These are phyloP conservation scores for Xeromyces bisporus DNA, from an alignment of 495 filamentous ascomycete species.

Conservation along the genomic window DNA sequence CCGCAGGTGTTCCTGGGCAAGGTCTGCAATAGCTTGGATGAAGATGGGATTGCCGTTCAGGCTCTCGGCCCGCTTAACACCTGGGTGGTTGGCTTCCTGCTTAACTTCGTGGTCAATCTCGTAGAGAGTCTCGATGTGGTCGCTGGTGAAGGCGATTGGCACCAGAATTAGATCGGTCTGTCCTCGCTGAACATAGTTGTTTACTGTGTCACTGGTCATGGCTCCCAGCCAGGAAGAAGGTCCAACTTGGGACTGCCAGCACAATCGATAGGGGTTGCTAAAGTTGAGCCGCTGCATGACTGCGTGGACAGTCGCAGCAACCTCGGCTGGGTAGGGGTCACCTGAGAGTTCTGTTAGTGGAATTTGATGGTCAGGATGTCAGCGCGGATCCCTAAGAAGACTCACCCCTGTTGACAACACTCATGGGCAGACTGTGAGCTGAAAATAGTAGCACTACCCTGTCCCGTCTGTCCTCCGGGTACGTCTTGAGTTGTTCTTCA, in stretches of 20 bases:
- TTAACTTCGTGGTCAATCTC: constrained; percentile 95
- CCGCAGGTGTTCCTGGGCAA: constrained; percentile 64
- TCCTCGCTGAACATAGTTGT: constrained; percentile 75
- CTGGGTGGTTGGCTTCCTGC: constrained; percentile 60
- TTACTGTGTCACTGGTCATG: constrained; percentile 76
- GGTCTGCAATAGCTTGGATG: constrained; percentile 74
- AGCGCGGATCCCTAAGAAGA: constrained; percentile 1
- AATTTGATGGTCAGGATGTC: not conserved
- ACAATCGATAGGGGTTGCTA: constrained; percentile 77
- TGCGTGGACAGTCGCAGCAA: constrained; percentile 90
- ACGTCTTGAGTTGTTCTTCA: constrained; percentile 62
- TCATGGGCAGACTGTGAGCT: constrained; percentile 92
- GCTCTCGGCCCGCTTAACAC: constrained; percentile 80
- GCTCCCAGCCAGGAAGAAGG: constrained; percentile 91
- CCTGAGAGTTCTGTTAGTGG: constrained; percentile 26
- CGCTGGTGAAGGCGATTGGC: constrained; percentile 93
- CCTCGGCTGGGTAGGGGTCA: constrained; percentile 92
- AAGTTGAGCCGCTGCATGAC: constrained; percentile 83
- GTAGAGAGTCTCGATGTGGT: constrained; percentile 95
- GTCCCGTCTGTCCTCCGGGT: constrained; percentile 59
- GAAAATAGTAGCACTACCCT: constrained; percentile 82
- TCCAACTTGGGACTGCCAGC: constrained; percentile 97
- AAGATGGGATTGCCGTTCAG: constrained; percentile 86
- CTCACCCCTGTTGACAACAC: constrained; percentile 78
- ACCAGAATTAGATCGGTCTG: constrained; percentile 84